These are phyloP conservation scores for Scheffersomyces parashehatae DNA, from an alignment of 1,139 yeast genomes.

Conservation along the genomic window DNA sequence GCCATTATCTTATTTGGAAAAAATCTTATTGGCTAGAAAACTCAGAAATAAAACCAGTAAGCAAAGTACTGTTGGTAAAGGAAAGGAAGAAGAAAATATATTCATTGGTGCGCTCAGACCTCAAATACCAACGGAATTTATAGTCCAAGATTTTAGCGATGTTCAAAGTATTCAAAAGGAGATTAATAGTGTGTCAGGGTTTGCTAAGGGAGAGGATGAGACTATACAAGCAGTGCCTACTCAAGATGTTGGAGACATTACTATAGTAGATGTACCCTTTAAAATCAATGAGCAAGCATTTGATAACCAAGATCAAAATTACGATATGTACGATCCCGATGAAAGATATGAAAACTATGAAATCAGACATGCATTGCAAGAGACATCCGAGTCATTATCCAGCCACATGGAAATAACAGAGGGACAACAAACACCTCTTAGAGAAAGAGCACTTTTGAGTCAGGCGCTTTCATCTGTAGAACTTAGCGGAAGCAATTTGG, in stretches of 20 bases:
- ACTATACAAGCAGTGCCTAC: too few relatives aligned
- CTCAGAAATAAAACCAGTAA: constrained; percentile 3
- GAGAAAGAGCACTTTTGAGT: background rate
- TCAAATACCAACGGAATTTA: background rate
- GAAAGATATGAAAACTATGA: constrained; percentile 1
- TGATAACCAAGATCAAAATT: background rate
- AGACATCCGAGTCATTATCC: background rate
- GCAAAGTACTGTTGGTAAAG: background rate
- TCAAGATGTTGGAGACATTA: background rate
- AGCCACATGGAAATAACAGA: background rate
- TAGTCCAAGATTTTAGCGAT: background rate
- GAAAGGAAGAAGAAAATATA: background rate
- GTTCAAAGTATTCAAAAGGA: background rate
- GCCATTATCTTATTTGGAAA: constrained; percentile 30
- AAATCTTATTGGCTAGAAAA: constrained; percentile 21
- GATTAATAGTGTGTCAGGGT: background rate
- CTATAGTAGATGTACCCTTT: background rate
- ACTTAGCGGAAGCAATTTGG: background rate
- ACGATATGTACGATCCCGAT: background rate
- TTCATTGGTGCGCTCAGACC: background rate
- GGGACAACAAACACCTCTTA: background rate
- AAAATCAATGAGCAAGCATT: background rate
- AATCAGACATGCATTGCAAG: background rate
- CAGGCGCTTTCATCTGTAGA: background rate
- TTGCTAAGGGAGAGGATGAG: too few relatives aligned